Base-by-base conservation (phyloP, 2,329 filamentous ascomycete species). In the Paecilomyces formosus region DNA sequence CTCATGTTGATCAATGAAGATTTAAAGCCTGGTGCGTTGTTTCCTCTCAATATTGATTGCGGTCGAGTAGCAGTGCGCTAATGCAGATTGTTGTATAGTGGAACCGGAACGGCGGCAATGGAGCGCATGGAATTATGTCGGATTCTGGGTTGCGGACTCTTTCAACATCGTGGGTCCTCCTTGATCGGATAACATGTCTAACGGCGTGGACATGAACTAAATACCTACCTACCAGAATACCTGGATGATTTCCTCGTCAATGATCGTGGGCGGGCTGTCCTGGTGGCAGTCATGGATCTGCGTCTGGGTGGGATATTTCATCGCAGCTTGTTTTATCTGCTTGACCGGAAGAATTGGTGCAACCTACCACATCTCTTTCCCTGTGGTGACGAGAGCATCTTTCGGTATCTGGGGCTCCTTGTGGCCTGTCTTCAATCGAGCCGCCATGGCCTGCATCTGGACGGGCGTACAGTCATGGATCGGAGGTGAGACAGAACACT, bases 221-320 rank as follows among this genome's bases (percentile, higher is more conserved):
- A 56, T 22, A 18, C 49, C 55, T 31, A 52, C 57, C 45, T 31
- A 52, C 57, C 45, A 85, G 76, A 94, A 93, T 74, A 94, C 90
- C 1, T 95, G 90, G 92, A 96, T 95, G 90, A 94, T 95, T 62
- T 88, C 89, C 0, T 90, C 88, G 1, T 86, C 88, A 39, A 92
- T 91, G 84, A 90, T 95, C 33, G 83, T 88, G 1, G 79, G 77
- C 54, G 90, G 90, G 12, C 79, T 95, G 22, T 90, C 89, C 7
- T 96, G 91, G 91, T 96, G 91, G 91, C 90, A 96, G 76, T 88
- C 89, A 2, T 91, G 88, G 87, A 76, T 91, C n/a, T 92, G 89
- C 68, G 89, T 96, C 51, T 93, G 91, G 87, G 76, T 92, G 28
- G 92, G 92, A 57, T 96, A 96, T 70, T 80, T 85, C 45, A 86